Evolutionary conservation across 495 filamentous ascomycete species (phyloP), one percentile per base, ranked within the genome.

Genomic region (Saxispiralis lemnorum): DNA sequence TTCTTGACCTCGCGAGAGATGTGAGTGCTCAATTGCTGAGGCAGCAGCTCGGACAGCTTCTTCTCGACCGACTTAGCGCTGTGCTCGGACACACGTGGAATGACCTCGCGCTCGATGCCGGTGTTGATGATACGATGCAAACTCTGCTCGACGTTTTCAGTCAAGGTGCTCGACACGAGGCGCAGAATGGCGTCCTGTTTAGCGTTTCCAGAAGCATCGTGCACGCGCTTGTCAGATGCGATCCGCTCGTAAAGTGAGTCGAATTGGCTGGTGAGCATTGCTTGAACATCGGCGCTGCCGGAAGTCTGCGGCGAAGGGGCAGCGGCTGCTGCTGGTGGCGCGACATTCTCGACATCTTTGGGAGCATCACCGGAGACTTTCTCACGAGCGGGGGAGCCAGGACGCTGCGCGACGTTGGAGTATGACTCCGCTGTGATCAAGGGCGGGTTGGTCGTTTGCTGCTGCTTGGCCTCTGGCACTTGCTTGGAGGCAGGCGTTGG

Each of bases 71-170:
- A 0, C 31, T 52, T 52, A 5, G 21, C 34, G 14, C 15, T 34
- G 14, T 10, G 19, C 31, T 57, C 53, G 19, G 66, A 58, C 5
- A 79, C 55, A 11, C 45, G 39, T 52, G 79, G 76, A 35, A 81
- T 59, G 36, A 85, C 78, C 14, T 65, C 66, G 31, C 68, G 61
- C 51, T 78, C 67, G 48, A 88, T 82, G 56, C 72, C 75, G 34
- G 64, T 61, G 19, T 66, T 68, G 40, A 93, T 72, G 44, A 92
- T 78, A 20, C 71, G 72, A 19, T 72, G 63, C 28, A 94, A 68
- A 18, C 78, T 79, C 51, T 78, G 72, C 58, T 95, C 85, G 21
- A 92, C 82, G 48, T 95, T 96, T 36, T 89, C 79, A 15, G 83
- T 81, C 15, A 99, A 67, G 11, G 89, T 88, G 40, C 72, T 76